phyloP scores from a whole-genome alignment of 192 early-diverging fungal species.

The Entomortierella lignicola region DNA sequence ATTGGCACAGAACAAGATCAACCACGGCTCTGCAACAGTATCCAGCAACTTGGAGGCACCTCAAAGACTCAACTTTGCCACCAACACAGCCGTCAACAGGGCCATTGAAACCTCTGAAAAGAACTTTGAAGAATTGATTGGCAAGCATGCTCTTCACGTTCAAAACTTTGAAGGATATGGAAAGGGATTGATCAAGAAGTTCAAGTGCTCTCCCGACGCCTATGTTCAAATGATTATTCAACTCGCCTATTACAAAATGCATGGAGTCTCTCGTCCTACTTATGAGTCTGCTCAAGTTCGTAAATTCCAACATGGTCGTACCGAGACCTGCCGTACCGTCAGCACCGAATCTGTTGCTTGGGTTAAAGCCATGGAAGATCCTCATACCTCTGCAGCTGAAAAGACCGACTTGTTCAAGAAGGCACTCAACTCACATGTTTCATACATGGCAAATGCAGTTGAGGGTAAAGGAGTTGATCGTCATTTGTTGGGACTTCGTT shows the following conservation, averaged over 20 bases:
- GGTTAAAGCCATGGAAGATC: conserved; percentile 89
- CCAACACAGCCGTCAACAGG: conserved; percentile 67
- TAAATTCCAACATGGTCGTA: conserved; percentile 93
- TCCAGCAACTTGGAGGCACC: conserved; percentile 74
- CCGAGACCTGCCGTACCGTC: conserved; percentile 91
- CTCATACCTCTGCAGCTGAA: conserved; percentile 51
- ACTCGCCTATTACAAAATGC: conserved; percentile 93
- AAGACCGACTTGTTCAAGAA: conserved; percentile 79
- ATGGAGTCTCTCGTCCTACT: conserved; percentile 80
- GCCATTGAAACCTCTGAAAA: conserved; percentile 74
- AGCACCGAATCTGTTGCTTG: conserved; percentile 79
- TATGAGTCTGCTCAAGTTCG: conserved; percentile 96
- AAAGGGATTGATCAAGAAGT: conserved; percentile 93
- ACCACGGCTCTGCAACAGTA: conserved; percentile 72
- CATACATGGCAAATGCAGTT: conserved; percentile 83
- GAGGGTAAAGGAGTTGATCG: conserved; percentile 92
- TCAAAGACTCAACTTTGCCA: conserved; percentile 76
- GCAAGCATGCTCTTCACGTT: conserved; percentile 84
- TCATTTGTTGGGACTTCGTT: conserved; percentile 89
- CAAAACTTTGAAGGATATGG: conserved; percentile 90
- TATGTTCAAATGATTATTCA: conserved; percentile 95
- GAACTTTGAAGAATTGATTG: conserved; percentile 85
- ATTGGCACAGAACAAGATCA: conserved; percentile 74
- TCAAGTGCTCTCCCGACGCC: conserved; percentile 82
- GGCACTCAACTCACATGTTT: conserved; percentile 82